Base-by-base conservation (phyloP, 805 yeast genomes). In the Candida nanaspora region DNA sequence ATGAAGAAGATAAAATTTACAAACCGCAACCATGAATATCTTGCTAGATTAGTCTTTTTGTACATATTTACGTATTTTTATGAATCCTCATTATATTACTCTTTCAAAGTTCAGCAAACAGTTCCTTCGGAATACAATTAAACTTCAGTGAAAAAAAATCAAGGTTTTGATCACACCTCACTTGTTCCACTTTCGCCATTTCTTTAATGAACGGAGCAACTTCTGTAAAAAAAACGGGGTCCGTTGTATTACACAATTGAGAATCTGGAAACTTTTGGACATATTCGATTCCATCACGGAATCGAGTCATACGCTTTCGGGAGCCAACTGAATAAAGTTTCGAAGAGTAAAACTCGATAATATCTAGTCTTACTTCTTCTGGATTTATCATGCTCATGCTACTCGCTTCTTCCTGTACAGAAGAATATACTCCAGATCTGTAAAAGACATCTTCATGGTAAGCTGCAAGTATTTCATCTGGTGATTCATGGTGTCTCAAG, bases 271-370 rank as follows among this genome's bases (percentile, higher is more conserved):
- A 44, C 7, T 35, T 27, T 13, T 37, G 32, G 4, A 52, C 40
- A 38, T 46, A 59, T 14, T 59, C 57, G 5, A 45, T 39, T 1
- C 48, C 56, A 33, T 44, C 50, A 5, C 27, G 32, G 35, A 47
- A 57, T 26, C 49, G 37, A 13, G 45, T 41, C 3, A 19, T 35
- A 31, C 43, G 42, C 13, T 46, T 38, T 35, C 66, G 41, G 11
- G 57, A 46, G 3, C 65, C 62, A 30, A 44, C 47, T 9, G 48
- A 38, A 26, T 43, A 41, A 15, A 50, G 41, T 36, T 47, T 49
- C 1, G 63, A 57, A 1, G 63, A 35, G 41, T 56, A 57, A 34
- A 59, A 61, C 26, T 55, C 55, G 1, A 52, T 33, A 18, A 14
- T 14, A 9, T 11, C 15, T 9, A 23, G 9, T 23, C 29, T 34